phyloP scores from a whole-genome alignment of 768 basidiomycete genomes.

The Leccinum aurantiacum region DNA sequence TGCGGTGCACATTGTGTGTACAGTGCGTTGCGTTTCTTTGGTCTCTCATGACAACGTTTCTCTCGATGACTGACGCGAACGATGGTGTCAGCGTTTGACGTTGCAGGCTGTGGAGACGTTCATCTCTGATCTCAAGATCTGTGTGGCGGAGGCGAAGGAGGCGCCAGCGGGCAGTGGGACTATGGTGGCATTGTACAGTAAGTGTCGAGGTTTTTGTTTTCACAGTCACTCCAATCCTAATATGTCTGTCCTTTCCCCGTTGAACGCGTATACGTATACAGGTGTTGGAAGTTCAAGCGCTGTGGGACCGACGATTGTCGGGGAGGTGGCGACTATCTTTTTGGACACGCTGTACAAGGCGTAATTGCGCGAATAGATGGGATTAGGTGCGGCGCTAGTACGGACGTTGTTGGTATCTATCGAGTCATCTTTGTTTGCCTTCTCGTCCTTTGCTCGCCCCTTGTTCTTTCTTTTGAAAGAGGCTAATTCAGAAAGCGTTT shows the following conservation, averaged over 20 bases:
- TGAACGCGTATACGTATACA: constrained; percentile 25
- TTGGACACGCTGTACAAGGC: constrained; percentile 83
- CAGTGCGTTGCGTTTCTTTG: constrained; percentile 52
- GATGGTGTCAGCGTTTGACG: constrained; percentile 66
- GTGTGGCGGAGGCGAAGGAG: constrained; percentile 68
- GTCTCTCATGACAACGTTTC: neutral
- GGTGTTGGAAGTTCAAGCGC: constrained; percentile 82
- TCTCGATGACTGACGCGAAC: neutral
- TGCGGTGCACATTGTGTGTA: constrained; percentile 92
- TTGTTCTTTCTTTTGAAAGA: too few species aligned
- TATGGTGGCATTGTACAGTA: constrained; percentile 93
- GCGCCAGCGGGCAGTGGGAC: constrained; percentile 68
- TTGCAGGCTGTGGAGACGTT: constrained; percentile 73
- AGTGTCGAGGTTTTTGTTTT: constrained; percentile 24
- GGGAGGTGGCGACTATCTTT: constrained; percentile 74
- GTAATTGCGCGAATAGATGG: constrained; percentile 26
- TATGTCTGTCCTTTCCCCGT: neutral
- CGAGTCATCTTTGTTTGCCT: neutral
- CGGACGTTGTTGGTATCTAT: neutral
- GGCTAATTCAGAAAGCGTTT: too few species aligned
- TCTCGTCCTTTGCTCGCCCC: too few species aligned
- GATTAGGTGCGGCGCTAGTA: neutral
- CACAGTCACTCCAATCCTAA: neutral
- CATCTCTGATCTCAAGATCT: constrained; percentile 78
- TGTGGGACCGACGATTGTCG: constrained; percentile 79